Conservation (phyloP, 2,329 filamentous ascomycete species). For the Penicillium sp. region DNA sequence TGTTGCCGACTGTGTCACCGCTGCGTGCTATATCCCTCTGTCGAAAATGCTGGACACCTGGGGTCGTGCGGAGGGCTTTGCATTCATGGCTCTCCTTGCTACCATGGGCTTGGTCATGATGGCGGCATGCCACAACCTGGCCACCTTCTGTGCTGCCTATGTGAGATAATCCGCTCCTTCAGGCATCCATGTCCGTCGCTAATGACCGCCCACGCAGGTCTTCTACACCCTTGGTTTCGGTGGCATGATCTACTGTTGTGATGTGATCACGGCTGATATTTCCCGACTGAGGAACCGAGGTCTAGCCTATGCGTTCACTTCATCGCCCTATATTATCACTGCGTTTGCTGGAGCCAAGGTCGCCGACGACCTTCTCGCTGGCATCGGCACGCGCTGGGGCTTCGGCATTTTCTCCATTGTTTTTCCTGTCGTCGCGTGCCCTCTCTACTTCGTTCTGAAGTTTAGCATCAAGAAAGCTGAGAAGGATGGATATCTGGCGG, state of each 20-base stretch:
- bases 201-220: constrained; percentile 28
- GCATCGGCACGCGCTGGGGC: constrained; percentile 60
- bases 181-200: background rate
- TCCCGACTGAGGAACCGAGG: constrained; percentile 59
- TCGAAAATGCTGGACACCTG: constrained; percentile 63
- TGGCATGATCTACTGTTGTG: constrained; percentile 56
- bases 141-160: constrained; percentile 58
- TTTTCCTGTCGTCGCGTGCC: constrained; percentile 55
- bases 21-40: constrained; percentile 58
- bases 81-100: constrained; percentile 48
- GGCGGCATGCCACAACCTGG: constrained; percentile 58
- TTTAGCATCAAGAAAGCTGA: constrained; percentile 57
- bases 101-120: constrained; percentile 58
- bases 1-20: constrained; percentile 51
- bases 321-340: constrained; percentile 62
- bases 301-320: constrained; percentile 59
- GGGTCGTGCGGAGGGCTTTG: constrained; percentile 59
- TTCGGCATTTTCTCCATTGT: constrained; percentile 63
- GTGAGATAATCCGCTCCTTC: constrained; percentile 5
- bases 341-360: constrained; percentile 58
- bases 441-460: constrained; percentile 56
- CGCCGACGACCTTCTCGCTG: constrained; percentile 50
- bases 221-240: constrained; percentile 51
- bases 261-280: constrained; percentile 62
- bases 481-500: constrained; percentile 50